A percentile compares a stretch with the other conserved stretches of the same genome.
Conservation (phyloP, 345 rosid species). For the Eucalyptus cloeziana region DNA sequence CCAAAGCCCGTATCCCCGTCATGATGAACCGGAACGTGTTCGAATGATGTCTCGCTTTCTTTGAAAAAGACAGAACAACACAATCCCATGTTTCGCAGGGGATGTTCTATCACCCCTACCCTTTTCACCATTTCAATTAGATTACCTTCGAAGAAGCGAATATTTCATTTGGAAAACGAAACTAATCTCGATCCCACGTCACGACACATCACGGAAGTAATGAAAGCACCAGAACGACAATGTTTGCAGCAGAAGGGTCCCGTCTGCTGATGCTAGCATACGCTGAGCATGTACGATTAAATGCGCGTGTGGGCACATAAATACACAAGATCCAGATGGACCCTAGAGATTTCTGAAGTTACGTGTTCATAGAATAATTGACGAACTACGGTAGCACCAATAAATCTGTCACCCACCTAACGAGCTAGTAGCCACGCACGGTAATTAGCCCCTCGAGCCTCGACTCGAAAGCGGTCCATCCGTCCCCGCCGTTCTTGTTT, state of each 20-base stretch:
- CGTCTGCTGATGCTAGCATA: not conserved
- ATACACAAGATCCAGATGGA: not conserved
- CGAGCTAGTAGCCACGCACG: not conserved
- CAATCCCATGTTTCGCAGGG: not conserved
- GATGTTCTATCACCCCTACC: not conserved
- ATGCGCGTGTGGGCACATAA: not conserved
- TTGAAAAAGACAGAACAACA: not conserved
- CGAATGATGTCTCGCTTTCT: not conserved
- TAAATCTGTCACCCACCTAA: not conserved
- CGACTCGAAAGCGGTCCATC: not conserved
- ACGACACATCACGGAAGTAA: not conserved
- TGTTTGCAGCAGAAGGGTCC: not conserved
- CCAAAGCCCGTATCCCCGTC: not conserved
- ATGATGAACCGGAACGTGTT: not conserved
- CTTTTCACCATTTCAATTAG: not conserved
- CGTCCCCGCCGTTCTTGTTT: not conserved
- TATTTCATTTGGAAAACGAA: not conserved
- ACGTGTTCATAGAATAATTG: not conserved
- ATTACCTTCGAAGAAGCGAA: not conserved
- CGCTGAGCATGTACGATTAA: not conserved
- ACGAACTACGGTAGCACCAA: not conserved
- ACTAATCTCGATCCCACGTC: not conserved
- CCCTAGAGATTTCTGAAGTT: not conserved
- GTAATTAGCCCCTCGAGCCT: not conserved
- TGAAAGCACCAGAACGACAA: not conserved